Percentiles rank a stretch among this genome's conserved stretches.
These are phyloP conservation scores for Pyrenochaeta sp. DNA, from an alignment of 2,329 filamentous ascomycete genomes.

Conservation along the genomic window DNA sequence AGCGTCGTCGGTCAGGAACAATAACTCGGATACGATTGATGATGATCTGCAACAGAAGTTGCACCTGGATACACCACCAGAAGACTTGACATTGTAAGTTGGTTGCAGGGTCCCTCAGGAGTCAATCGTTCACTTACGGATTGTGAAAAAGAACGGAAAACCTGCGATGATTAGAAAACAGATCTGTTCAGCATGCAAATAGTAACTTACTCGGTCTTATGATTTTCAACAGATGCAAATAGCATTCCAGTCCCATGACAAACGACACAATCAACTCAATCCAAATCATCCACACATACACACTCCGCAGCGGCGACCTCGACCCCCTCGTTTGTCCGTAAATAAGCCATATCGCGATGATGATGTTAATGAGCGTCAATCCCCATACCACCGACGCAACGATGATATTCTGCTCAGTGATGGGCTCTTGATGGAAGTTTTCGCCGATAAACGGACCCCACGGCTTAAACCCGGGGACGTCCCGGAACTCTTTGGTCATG, in stretches of 20 bases:
- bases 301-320: slow-evolving; percentile 42
- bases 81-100: slow-evolving; percentile 32
- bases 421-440: slow-evolving; percentile 32
- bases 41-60: slow-evolving; percentile 50
- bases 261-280: slow-evolving; percentile 54
- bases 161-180: no score
- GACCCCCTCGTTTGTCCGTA: slow-evolving; percentile 36
- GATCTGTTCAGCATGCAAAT: no score
- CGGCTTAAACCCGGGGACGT: slow-evolving; percentile 24
- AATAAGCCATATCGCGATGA: slow-evolving; percentile 44
- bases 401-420: slow-evolving; percentile 39
- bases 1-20: slow-evolving; percentile 39
- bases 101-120: no score
- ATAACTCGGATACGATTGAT: slow-evolving; percentile 51
- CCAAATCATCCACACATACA: slow-evolving; percentile 60
- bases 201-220: slow-evolving; percentile 46
- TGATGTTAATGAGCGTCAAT: slow-evolving; percentile 34
- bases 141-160: slow-evolving; percentile 44
- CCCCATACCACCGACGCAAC: slow-evolving; percentile 41
- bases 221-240: slow-evolving; percentile 41
- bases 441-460: slow-evolving; percentile 36
- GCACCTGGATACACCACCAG: slow-evolving; percentile 49
- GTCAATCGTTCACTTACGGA: no score
- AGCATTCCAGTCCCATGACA: slow-evolving; percentile 53
- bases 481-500: slow-evolving; percentile 28